Percentiles rank a stretch among this genome's conserved stretches.
phyloP scores from a whole-genome alignment of 768 basidiomycete species.

The Atractiella rhizophila region DNA sequence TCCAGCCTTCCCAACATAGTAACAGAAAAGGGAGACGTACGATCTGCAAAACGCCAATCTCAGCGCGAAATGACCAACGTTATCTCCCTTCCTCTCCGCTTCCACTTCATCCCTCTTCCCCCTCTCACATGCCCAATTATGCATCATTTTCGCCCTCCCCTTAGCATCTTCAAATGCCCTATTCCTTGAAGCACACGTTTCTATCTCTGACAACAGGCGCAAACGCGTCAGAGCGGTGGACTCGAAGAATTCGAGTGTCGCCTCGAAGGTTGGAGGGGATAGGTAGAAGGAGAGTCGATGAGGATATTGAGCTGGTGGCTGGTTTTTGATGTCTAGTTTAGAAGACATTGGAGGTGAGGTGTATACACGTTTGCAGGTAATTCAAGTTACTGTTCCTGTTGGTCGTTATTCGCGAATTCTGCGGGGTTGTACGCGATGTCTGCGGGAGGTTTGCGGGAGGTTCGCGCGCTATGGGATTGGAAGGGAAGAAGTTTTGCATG shows the following conservation, averaged over 20 bases:
- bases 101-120: conserved; percentile 28
- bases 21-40: conserved; percentile 40
- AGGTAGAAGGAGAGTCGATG: conserved; percentile 44
- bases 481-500: no score
- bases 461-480: no score
- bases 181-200: conserved; percentile 63
- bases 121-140: conserved; percentile 36
- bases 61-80: conserved; percentile 77
- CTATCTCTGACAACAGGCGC: conserved; percentile 67
- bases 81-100: conserved; percentile 50
- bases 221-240: conserved; percentile 65
- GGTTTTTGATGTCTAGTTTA: no score
- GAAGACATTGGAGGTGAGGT: no score
- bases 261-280: conserved; percentile 53
- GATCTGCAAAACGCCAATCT: conserved; percentile 85
- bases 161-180: conserved; percentile 53
- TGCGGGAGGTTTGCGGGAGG: no score
- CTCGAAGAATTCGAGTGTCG: conserved; percentile 89
- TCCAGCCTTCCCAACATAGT: no score
- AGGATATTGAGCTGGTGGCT: conserved; percentile 28
- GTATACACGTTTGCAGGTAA: no score
- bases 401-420: no score
- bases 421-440: no score
- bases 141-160: no score
- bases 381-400: no score